A percentile compares a stretch with the other conserved stretches of the same genome.
Evolutionary conservation across 2,329 filamentous ascomycete genomes (phyloP).

Genomic region (Colletotrichum tropicale): DNA sequence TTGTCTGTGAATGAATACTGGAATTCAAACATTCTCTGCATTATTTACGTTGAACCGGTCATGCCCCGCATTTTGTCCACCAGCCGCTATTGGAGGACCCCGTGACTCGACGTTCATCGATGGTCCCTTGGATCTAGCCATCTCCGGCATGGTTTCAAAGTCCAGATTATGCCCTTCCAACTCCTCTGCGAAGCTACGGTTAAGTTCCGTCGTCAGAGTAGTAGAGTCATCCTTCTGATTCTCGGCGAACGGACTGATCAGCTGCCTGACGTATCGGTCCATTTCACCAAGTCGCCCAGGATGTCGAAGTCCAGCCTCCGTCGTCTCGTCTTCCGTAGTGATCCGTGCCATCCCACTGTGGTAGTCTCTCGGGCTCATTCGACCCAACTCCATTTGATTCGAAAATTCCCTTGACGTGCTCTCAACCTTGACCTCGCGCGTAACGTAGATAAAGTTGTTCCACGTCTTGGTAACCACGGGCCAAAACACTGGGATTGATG

Average conservation of each 20-base stretch:
- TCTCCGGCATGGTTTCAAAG: background rate
- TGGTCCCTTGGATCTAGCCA: background rate
- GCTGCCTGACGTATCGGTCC: background rate
- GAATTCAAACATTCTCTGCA: background rate
- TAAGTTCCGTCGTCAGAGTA: background rate
- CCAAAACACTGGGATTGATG: constrained; percentile 9
- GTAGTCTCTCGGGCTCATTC: background rate
- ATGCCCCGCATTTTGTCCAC: background rate
- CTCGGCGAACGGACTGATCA: constrained; percentile 1
- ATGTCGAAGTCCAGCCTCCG: background rate
- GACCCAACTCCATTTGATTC: background rate
- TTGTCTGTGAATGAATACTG: background rate
- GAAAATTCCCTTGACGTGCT: background rate
- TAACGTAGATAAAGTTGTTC: background rate
- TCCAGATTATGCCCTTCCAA: background rate
- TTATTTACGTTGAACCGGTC: background rate
- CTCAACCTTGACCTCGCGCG: background rate
- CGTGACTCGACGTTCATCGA: background rate
- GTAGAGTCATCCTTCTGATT: too few relatives aligned
- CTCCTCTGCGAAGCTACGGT: background rate
- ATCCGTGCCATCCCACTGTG: background rate
- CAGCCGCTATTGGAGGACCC: background rate
- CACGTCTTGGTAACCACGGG: background rate
- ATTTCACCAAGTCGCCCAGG: background rate
- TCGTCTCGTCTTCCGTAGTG: background rate